These are phyloP conservation scores for Serendipita sp. DNA, from an alignment of 1,284 basidiomycete genomes.

Conservation along the genomic window DNA sequence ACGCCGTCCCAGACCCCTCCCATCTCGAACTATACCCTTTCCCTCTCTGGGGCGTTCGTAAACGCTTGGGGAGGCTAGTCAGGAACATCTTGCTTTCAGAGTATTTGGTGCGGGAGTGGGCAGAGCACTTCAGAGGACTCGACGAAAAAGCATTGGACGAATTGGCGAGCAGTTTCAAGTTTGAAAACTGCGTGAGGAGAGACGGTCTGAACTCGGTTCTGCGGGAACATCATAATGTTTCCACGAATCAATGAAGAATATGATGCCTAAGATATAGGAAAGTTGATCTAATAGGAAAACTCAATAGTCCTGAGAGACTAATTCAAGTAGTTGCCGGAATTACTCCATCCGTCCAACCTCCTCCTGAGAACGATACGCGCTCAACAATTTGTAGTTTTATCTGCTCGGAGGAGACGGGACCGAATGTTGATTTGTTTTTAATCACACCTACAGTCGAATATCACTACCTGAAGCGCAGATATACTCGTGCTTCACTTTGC, in stretches of 20 bases:
- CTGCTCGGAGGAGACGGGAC: no score
- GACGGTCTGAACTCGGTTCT: constrained; percentile 23
- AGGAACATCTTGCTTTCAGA: constrained; percentile 51
- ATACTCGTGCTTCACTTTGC: no score
- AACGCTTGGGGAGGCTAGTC: constrained; percentile 37
- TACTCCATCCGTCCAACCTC: no score
- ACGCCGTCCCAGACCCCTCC: constrained; percentile 31
- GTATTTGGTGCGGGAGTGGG: constrained; percentile 51
- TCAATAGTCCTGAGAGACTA: no score
- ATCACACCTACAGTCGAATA: no score
- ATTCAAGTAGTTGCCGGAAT: no score
- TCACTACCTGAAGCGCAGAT: no score
- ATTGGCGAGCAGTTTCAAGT: constrained; percentile 47
- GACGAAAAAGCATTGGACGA: constrained; percentile 38
- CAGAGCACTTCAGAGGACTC: constrained; percentile 45
- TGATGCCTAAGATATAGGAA: neutral
- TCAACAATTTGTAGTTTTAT: no score
- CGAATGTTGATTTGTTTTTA: no score
- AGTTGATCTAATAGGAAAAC: no score
- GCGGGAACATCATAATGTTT: constrained; percentile 16
- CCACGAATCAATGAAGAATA: neutral
- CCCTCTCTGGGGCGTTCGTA: constrained; percentile 10
- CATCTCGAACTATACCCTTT: constrained; percentile 32
- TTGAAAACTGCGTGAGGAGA: constrained; percentile 36
- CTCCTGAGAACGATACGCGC: no score